Percentiles rank a stretch among this genome's conserved stretches.
These are phyloP conservation scores for Paraphoma sp. DNA, from an alignment of 2,329 filamentous ascomycete species.

Conservation along the genomic window DNA sequence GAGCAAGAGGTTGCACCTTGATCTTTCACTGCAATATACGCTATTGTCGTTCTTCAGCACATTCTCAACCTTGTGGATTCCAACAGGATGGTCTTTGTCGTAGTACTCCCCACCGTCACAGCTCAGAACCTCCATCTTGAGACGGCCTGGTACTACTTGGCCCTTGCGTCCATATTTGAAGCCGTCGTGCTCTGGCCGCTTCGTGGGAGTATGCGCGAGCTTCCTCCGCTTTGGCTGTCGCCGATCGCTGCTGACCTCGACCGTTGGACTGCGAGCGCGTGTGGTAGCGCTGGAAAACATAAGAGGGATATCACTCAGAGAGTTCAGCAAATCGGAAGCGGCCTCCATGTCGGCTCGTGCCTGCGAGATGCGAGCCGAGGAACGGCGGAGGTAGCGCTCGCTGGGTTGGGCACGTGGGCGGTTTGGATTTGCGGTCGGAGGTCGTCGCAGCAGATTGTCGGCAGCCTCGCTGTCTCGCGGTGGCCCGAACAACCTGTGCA, in stretches of 20 bases:
- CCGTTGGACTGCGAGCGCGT: slow-evolving; percentile 32
- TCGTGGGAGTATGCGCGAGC: slow-evolving; percentile 44
- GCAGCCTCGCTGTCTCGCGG: slow-evolving; percentile 27
- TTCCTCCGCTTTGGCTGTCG: slow-evolving; percentile 47
- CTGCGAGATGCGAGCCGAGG: slow-evolving; percentile 37
- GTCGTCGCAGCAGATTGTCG: slow-evolving; percentile 17
- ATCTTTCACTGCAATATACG: slow-evolving; percentile 90
- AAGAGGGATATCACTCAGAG: slow-evolving; percentile 29
- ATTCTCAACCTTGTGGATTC: slow-evolving; percentile 66
- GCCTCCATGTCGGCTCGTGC: slow-evolving; percentile 32
- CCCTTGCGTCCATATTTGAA: slow-evolving; percentile 87
- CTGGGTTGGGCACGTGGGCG: slow-evolving; percentile 43
- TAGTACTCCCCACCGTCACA: slow-evolving; percentile 79
- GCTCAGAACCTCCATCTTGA: slow-evolving; percentile 87
- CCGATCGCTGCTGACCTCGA: slow-evolving; percentile 26
- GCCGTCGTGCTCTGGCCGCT: slow-evolving; percentile 32
- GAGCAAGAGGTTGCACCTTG: slow-evolving; percentile 84
- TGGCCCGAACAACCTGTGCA: slow-evolving; percentile 27
- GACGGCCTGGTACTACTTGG: slow-evolving; percentile 80
- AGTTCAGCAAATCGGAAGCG: slow-evolving; percentile 25
- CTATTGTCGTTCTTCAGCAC: slow-evolving; percentile 81
- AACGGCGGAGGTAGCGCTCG: slow-evolving; percentile 44
- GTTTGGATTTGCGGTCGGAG: slow-evolving; percentile 28
- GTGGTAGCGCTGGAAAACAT: slow-evolving; percentile 7
- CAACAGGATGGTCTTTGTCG: slow-evolving; percentile 61